Evolutionary conservation across 1,284 basidiomycete species (phyloP), one percentile per base, ranked within the genome.

Genomic region (Malassezia sympodialis): DNA sequence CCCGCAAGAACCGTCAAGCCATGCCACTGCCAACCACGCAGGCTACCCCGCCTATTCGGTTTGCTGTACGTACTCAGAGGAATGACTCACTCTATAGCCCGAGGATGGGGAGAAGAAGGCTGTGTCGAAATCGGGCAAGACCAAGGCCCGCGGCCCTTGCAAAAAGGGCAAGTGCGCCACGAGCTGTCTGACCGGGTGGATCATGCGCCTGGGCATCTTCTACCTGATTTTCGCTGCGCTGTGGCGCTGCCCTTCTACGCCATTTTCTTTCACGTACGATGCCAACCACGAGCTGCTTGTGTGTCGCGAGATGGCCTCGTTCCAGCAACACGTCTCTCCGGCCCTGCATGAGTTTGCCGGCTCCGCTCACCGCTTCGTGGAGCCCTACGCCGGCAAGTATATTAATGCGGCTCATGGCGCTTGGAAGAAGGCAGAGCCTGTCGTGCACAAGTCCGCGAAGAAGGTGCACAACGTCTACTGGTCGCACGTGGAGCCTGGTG

Each of bases 201-300:
- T 59, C 11, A 8, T 48, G 12, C 44, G 51, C 28, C 7, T 58
- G 15, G 12, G 43, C n/a, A 35, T 62, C 24, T 30, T 51, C 3
- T 41, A 53, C 19, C 15, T 54, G 35, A 31, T 69, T 41, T 60
- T 53, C 27, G 61, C 67, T 8, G 66, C 65, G 1, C 52, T 73
- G 2, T 73, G 64, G 63, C 56, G 57, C 24, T 73, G 70, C 45
- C 59, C 66, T n/a, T 64, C 69, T 14, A 49, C 47, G 19, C 66
- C 69, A 5, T 66, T 72, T 40, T 55, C 62, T 26, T 72, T 72
- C 52, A 48, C 67, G 27, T 73, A 65, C 58, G 57, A 61, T 4
- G 48, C 51, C 21, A 63, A 66, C 39, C 68, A 73, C 53, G 11
- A 50, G 31, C 60, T 65, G 2, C 58, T 62, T 23, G 57, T 69